Percentiles rank a stretch among this genome's conserved stretches.
These are phyloP conservation scores for Cyberlindnera xishuangbannaensis DNA, from an alignment of 805 yeast species.

Conservation along the genomic window DNA sequence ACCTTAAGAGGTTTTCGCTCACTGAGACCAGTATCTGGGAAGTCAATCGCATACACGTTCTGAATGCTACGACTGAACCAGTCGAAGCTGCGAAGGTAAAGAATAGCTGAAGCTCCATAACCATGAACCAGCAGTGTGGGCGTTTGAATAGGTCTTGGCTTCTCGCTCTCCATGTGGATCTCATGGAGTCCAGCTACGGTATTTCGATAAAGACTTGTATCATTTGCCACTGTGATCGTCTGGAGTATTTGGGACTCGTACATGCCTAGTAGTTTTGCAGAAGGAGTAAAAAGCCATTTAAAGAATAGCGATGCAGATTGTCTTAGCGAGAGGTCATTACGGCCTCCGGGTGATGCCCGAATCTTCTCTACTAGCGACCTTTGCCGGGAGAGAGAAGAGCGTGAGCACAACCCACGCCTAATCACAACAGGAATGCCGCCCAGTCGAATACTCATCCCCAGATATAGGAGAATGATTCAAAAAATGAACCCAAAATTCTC, in stretches of 20 bases:
- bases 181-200: conserved; percentile 19
- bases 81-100: conserved; percentile 67
- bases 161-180: conserved; percentile 22
- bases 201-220: conserved; percentile 4
- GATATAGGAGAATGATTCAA: no score
- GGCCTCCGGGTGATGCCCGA: conserved; percentile 9
- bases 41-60: conserved; percentile 62
- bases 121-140: conserved; percentile 74
- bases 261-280: conserved; percentile 7
- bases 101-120: conserved; percentile 86
- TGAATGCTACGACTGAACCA: conserved; percentile 40
- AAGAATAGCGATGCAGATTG: conserved; percentile 14
- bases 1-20: conserved; percentile 20
- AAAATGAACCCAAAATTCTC: no score
- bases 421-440: no score
- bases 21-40: conserved; percentile 69
- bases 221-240: conserved; percentile 9
- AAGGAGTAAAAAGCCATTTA: conserved; percentile 17
- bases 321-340: conserved; percentile 10
- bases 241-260: conserved; percentile 18
- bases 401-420: conserved; percentile 2
- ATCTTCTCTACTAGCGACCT: conserved; percentile 14
- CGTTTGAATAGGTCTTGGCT: conserved; percentile 15
- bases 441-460: neutral
- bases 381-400: conserved; percentile 1